Percentiles rank a stretch among this genome's conserved stretches.
Evolutionary conservation across 768 basidiomycete species (phyloP).

Genomic region (Phaffia australis): DNA sequence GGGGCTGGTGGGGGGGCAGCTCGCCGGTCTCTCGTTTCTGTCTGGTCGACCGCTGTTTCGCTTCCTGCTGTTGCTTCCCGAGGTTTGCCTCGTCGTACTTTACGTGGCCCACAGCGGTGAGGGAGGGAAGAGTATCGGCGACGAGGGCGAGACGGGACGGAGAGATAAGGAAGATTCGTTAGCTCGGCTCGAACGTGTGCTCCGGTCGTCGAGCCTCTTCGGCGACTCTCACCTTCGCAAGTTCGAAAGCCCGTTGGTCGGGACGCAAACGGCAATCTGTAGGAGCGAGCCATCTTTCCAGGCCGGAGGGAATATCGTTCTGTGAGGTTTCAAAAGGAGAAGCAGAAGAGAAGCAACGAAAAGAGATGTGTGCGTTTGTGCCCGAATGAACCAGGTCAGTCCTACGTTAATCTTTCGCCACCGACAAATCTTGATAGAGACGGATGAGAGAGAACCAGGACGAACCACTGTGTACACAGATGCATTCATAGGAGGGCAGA

Average conservation of each 20-base stretch:
- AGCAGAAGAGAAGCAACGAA: too few species aligned
- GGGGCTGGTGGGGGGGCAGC: slow-evolving; percentile 58
- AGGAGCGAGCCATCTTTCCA: slow-evolving; percentile 64
- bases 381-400: background rate
- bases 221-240: slow-evolving; percentile 66
- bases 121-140: too few species aligned
- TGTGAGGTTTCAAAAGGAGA: slow-evolving; percentile 6
- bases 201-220: too few species aligned
- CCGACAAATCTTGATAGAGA: too few species aligned
- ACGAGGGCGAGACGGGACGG: too few species aligned
- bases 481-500: too few species aligned
- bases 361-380: too few species aligned
- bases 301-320: slow-evolving; percentile 68
- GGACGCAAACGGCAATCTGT: slow-evolving; percentile 88
- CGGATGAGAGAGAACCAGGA: too few species aligned
- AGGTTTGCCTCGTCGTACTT: slow-evolving; percentile 21
- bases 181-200: too few species aligned
- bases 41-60: slow-evolving; percentile 64
- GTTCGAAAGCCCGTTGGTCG: slow-evolving; percentile 88
- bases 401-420: background rate
- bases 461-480: too few species aligned
- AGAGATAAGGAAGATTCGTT: background rate
- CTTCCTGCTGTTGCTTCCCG: slow-evolving; percentile 47
- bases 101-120: background rate
- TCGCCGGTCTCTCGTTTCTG: slow-evolving; percentile 63